A percentile compares a stretch with the other conserved stretches of the same genome.
Evolutionary conservation across 2,329 filamentous ascomycete species (phyloP).

Genomic region (Colletotrichum lupini): DNA sequence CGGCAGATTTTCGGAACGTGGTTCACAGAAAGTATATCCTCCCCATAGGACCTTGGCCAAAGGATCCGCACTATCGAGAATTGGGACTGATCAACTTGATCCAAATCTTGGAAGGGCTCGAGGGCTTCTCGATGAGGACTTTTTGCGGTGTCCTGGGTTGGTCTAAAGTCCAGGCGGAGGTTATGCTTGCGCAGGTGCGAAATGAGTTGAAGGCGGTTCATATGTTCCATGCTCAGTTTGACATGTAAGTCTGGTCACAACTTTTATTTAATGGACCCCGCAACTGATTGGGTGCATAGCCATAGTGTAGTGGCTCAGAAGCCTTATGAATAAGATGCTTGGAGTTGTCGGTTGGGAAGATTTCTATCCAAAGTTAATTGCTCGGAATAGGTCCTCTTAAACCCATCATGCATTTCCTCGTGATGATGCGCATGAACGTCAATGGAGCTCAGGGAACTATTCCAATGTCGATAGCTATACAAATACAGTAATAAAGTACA

Average conservation of each 20-base stretch:
- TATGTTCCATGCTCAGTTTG: constrained; percentile 41
- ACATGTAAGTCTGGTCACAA: too few relatives aligned
- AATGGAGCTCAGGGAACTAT: neutral
- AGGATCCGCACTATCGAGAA: constrained; percentile 40
- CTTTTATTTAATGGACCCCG: too few relatives aligned
- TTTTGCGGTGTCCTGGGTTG: constrained; percentile 46
- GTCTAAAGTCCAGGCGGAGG: constrained; percentile 41
- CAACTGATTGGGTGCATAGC: too few relatives aligned
- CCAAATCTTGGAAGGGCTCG: constrained; percentile 38
- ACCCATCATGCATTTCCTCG: neutral
- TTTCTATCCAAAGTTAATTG: too few relatives aligned
- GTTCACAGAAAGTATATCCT: constrained; percentile 46
- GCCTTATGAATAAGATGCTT: neutral
- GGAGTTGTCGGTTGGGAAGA: too few relatives aligned
- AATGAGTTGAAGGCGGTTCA: constrained; percentile 42
- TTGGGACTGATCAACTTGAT: constrained; percentile 33
- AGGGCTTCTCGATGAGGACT: constrained; percentile 40
- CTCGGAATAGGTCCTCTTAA: too few relatives aligned
- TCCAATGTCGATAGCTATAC: too few relatives aligned
- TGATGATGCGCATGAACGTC: neutral
- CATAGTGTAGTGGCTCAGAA: neutral
- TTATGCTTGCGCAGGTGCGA: constrained; percentile 42
- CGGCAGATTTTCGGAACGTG: too few relatives aligned
- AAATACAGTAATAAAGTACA: too few relatives aligned
- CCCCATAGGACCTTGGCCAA: constrained; percentile 48